Evolutionary conservation across 257 asterid species (phyloP).

Genomic region (Solanum rostratum): DNA sequence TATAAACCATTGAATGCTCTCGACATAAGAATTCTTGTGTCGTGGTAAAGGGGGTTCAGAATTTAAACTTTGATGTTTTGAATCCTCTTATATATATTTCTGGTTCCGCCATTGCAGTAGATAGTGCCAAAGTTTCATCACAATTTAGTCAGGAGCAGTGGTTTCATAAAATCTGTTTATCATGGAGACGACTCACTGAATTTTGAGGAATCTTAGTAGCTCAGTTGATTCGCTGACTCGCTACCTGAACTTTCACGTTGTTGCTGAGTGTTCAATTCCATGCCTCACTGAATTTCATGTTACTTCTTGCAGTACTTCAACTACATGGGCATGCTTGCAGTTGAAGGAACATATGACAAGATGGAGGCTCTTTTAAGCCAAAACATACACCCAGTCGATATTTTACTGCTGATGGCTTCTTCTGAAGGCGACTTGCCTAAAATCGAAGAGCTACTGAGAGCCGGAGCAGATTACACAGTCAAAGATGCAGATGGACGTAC

Average conservation of each 20-base stretch:
- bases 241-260: neutral
- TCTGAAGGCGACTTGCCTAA: constrained; percentile 79
- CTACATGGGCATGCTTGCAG: constrained; percentile 99
- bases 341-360: constrained; percentile 84
- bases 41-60: too few relatives aligned
- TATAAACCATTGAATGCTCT: too few relatives aligned
- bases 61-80: neutral
- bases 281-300: neutral
- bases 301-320: constrained; percentile 59
- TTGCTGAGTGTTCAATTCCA: neutral
- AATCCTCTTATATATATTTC: neutral
- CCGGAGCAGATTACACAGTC: constrained; percentile 74
- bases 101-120: neutral
- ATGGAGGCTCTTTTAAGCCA: constrained; percentile 80
- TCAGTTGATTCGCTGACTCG: too few relatives aligned
- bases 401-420: constrained; percentile 76
- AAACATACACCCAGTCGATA: constrained; percentile 87
- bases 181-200: neutral
- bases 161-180: neutral
- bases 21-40: too few relatives aligned
- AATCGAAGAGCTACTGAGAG: constrained; percentile 74
- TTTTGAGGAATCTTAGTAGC: too few relatives aligned
- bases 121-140: neutral
- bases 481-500: constrained; percentile 79
- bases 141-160: neutral